phyloP scores from a whole-genome alignment of 2,329 filamentous ascomycete genomes.

The Cladophialophora psammophila region DNA sequence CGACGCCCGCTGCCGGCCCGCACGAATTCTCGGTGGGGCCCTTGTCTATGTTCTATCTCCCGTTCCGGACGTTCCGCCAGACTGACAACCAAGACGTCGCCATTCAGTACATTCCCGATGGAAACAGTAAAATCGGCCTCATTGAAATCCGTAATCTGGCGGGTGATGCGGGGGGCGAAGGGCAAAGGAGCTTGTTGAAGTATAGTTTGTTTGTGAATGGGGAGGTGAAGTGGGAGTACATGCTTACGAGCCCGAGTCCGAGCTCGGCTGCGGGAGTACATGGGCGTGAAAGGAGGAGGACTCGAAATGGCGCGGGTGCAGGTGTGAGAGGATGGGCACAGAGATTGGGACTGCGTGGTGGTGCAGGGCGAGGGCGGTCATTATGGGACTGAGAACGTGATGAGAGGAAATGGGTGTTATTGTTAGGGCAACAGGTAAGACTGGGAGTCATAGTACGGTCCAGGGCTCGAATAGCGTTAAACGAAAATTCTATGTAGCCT shows the following conservation, averaged over 20 bases:
- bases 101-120: slow-evolving; percentile 81
- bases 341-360: background rate
- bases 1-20: slow-evolving; percentile 53
- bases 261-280: background rate
- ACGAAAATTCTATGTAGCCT: no score
- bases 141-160: slow-evolving; percentile 70
- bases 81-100: slow-evolving; percentile 81
- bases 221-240: slow-evolving; percentile 73
- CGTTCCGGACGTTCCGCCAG: slow-evolving; percentile 82
- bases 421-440: no score
- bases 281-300: background rate
- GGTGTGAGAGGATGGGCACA: slow-evolving; percentile 3
- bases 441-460: no score
- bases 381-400: slow-evolving; percentile 6
- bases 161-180: slow-evolving; percentile 47
- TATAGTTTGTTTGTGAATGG: slow-evolving; percentile 87
- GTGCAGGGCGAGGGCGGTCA: slow-evolving; percentile 1
- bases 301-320: background rate
- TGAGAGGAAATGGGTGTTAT: no score
- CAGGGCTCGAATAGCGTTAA: no score
- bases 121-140: slow-evolving; percentile 87
- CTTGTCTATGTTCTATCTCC: slow-evolving; percentile 91
- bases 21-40: slow-evolving; percentile 94
- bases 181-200: slow-evolving; percentile 69
- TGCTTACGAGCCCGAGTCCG: slow-evolving; percentile 47